Evolutionary conservation across 129 eudicot genomes (phyloP), one percentile per base, ranked within the genome.

Genomic region (Escallonia herrerae): DNA sequence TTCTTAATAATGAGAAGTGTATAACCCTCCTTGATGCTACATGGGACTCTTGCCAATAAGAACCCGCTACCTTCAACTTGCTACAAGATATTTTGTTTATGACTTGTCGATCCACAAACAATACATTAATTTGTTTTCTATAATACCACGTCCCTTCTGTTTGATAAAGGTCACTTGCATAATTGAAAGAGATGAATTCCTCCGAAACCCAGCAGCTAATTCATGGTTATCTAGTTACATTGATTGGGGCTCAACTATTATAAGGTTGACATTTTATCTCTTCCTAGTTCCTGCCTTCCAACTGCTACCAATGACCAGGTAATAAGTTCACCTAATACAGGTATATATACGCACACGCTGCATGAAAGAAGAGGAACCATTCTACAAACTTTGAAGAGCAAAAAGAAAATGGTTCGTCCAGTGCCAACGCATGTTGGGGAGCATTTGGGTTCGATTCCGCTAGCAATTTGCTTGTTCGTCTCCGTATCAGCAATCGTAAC

Each of bases 391-490:
- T 38, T 58, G 7, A 45, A 45, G 49, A 45, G 56, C 12, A 51
- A 15, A 66, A 8, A 10, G n/a, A 74, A 79, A 65, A 88, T 88
- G 96, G 96, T 84, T 13, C 83, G 91, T 33, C 61, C 68, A 50
- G 62, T 15, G 33, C 64, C 60, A 43, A 62, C 58, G 54, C 81
- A 75, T 46, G 67, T 5, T 8, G 33, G 6, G 10, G 54, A 74
- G 45, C 58, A 66, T 37, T 37, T 62, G 8, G 66, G 75, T 55
- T 60, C 89, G 14, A 50, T 80, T 44, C 82, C 84, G 53, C 60
- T 87, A 15, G 80, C 90, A 12, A 73, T 89, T 49, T 87, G 90
- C 60, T 14, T 85, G 60, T 82, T 89, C 56, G 66, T 79, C 53
- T 12, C 83, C 33, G 72, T 59, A 41, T 55, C 86, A 13, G 78